These are phyloP conservation scores for Colletotrichum eremochloae DNA, from an alignment of 2,329 filamentous ascomycete species.

Conservation along the genomic window DNA sequence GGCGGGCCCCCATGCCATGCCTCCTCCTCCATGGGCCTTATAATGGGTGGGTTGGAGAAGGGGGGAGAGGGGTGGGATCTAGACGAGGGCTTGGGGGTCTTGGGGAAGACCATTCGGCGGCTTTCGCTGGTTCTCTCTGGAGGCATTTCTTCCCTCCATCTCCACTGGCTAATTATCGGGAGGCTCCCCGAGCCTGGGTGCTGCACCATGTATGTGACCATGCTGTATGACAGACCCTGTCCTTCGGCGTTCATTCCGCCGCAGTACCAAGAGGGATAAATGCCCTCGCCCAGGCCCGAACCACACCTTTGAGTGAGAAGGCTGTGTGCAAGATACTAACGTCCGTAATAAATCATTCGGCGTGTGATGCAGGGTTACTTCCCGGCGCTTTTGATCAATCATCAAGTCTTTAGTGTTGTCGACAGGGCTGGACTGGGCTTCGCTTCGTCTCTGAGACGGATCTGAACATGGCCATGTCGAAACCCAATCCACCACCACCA, in stretches of 20 bases:
- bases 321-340: not conserved
- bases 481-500: not conserved
- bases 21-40: not conserved
- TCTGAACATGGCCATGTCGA: conserved; percentile 5
- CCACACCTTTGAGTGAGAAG: not conserved
- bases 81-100: not conserved
- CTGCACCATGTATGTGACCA: not conserved
- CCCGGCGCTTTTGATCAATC: not conserved
- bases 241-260: conserved; percentile 31
- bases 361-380: not conserved
- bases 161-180: conserved; percentile 18
- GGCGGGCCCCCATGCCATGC: not conserved
- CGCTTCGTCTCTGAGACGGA: conserved; percentile 10
- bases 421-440: conserved; percentile 3
- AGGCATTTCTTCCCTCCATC: conserved; percentile 20
- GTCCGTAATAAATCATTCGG: not conserved
- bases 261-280: conserved; percentile 19
- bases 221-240: not conserved
- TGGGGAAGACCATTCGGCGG: conserved; percentile 16
- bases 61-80: conserved; percentile 3
- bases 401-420: not conserved
- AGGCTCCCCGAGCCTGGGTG: not conserved
- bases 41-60: conserved; percentile 5
- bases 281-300: not conserved
- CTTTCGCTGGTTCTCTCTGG: conserved; percentile 35